Evolutionary conservation across 2,329 filamentous ascomycete genomes (phyloP).

Genomic region (Alternaria solani): DNA sequence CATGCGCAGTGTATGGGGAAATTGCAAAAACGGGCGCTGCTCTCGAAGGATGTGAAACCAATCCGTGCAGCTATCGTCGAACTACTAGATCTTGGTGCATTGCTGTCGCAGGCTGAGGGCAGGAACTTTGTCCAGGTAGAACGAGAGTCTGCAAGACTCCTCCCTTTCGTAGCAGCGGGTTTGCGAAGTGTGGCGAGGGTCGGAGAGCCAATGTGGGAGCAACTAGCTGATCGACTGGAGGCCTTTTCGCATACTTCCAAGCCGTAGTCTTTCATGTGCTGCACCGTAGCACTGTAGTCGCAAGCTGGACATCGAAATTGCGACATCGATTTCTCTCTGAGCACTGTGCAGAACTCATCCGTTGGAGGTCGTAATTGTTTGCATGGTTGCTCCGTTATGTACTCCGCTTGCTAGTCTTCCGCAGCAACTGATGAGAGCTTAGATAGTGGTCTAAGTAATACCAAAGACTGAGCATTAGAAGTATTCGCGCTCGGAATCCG

Average conservation of each 20-base stretch:
- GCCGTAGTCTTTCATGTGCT: not conserved
- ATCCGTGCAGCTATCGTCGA: slow-evolving; percentile 78
- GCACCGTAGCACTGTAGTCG: not conserved
- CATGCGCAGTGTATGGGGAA: slow-evolving; percentile 71
- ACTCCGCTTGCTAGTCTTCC: not conserved
- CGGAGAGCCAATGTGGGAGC: slow-evolving; percentile 78
- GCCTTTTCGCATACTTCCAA: not conserved
- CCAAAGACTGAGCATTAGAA: too few relatives aligned
- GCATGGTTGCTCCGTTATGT: not conserved
- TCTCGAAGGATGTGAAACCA: slow-evolving; percentile 72
- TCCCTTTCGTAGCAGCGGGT: slow-evolving; percentile 76
- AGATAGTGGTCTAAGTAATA: not conserved
- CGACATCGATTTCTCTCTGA: not conserved
- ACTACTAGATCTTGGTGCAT: slow-evolving; percentile 76
- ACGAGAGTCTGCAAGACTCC: slow-evolving; percentile 68
- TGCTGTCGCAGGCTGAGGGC: slow-evolving; percentile 68
- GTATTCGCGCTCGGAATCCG: not conserved
- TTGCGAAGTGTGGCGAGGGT: slow-evolving; percentile 78
- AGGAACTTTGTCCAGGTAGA: slow-evolving; percentile 57
- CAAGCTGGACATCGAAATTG: not conserved
- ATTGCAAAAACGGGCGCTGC: slow-evolving; percentile 72
- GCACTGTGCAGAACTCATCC: not conserved
- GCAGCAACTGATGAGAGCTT: not conserved
- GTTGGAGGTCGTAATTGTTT: not conserved
- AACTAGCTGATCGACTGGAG: slow-evolving; percentile 81